Base-by-base conservation (phyloP, 1,284 basidiomycete genomes). In the Fomitopsis pinicola region DNA sequence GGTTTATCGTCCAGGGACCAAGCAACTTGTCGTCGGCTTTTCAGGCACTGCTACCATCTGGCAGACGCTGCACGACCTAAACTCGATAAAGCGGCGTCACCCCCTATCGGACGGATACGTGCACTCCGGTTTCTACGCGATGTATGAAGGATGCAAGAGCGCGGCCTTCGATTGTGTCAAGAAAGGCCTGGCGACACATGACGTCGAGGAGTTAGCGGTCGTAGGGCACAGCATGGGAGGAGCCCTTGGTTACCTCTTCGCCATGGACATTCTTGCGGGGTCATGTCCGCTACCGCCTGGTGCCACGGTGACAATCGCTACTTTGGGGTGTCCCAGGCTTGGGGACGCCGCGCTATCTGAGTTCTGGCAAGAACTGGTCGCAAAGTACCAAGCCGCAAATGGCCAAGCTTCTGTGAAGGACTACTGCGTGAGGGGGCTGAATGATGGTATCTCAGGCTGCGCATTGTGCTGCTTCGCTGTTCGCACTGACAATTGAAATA, bases 141-240 rank as follows among this genome's bases (percentile, higher is more conserved):
- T 85, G 59, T 85, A 82, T 66, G 69, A 73, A 58, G 82, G 82
- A 6, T 70, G 82, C 5, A 72, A 71, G 62, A 28, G 59, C 0
- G 58, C 84, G 50, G 82, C 87, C 63, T 91, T 90, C 73, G 87
- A 90, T 61, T 78, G 81, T 58, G 84, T 94, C 59, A 75, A 87
- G 60, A 78, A 77, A 60, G 83, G 86, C 26, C 77, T 94, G 44
- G 83, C 82, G 60, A 82, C 86, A 61, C 77, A 76, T 54, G 66
- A 74, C 36, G 71, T 79, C 9, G 59, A 64, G 28, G 80, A 83
- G 63, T 58, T 86, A 14, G 77, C 82, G 22, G 35, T 61, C 30
- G 69, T 68, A 4, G 72, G 72, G 3, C 74, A 75, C 55, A 72
- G 80, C 59, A 79, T 84, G 78, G 82, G 83, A 53, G 81, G 75